These are phyloP conservation scores for Iberis amara DNA, from an alignment of 441 rosid species.

Conservation along the genomic window DNA sequence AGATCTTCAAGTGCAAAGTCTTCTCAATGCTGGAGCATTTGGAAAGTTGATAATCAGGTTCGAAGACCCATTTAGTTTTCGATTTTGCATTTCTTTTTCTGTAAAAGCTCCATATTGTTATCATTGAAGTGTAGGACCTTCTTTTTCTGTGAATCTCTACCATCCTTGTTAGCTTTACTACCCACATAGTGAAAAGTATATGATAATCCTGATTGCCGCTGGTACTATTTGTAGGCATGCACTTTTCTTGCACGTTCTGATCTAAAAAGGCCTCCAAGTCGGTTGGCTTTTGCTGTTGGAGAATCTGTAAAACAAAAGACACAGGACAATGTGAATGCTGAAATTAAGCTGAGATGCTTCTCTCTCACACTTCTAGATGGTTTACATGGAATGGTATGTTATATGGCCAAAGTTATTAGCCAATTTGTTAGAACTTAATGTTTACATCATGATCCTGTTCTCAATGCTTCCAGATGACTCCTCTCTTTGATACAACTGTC, in stretches of 20 bases:
- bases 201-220: slow-evolving; percentile 25
- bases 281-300: slow-evolving; percentile 74
- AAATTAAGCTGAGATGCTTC: slow-evolving; percentile 76
- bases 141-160: slow-evolving; percentile 10
- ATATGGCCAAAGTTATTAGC: slow-evolving; percentile 23
- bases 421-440: slow-evolving; percentile 16
- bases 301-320: slow-evolving; percentile 88
- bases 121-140: slow-evolving; percentile 10
- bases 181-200: slow-evolving; percentile 7
- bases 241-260: slow-evolving; percentile 97
- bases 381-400: slow-evolving; percentile 84
- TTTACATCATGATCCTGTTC: slow-evolving; percentile 27
- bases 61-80: slow-evolving; percentile 16
- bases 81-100: slow-evolving; percentile 15
- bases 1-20: slow-evolving; percentile 76
- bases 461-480: slow-evolving; percentile 73
- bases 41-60: slow-evolving; percentile 99
- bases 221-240: slow-evolving; percentile 64
- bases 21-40: slow-evolving; percentile 91
- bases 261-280: slow-evolving; percentile 76
- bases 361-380: slow-evolving; percentile 88
- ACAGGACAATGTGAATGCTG: slow-evolving; percentile 78
- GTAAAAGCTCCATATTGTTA: slow-evolving; percentile 3
- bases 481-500: slow-evolving; percentile 79
- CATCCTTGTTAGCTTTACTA: slow-evolving; percentile 20